Conservation (phyloP, 1,284 basidiomycete species). For the Sanghuangporus baumii region DNA sequence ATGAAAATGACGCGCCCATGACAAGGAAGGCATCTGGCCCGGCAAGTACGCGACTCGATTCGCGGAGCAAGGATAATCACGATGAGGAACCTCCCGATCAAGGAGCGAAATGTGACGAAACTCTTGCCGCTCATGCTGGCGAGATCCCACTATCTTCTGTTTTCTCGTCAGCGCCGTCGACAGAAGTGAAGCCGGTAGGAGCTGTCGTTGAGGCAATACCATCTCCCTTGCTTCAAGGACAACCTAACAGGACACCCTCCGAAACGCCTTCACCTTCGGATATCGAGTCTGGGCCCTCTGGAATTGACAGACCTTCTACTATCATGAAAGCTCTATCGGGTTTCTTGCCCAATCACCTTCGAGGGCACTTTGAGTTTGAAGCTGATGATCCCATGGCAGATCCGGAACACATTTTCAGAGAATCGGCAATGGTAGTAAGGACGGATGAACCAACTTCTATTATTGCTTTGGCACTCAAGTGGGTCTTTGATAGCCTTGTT, state of each 20-base stretch:
- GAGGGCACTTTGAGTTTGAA: constrained; percentile 44
- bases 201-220: neutral
- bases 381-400: constrained; percentile 63
- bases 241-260: constrained; percentile 30
- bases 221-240: constrained; percentile 14
- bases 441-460: constrained; percentile 98
- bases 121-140: neutral
- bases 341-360: constrained; percentile 65
- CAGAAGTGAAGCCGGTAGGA: neutral
- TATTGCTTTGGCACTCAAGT: constrained; percentile 93
- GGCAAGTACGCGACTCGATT: neutral
- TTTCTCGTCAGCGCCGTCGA: neutral
- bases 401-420: constrained; percentile 91
- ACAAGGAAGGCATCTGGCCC: constrained; percentile 3
- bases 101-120: neutral
- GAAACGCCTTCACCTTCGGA: constrained; percentile 52
- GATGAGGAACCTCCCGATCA: neutral
- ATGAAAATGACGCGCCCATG: constrained; percentile 44
- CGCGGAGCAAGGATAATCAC: neutral
- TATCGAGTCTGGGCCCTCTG: constrained; percentile 42
- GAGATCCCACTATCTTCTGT: neutral
- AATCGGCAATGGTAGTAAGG: constrained; percentile 92
- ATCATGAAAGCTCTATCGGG: constrained; percentile 85
- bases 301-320: constrained; percentile 59
- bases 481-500: constrained; percentile 23